phyloP scores from a whole-genome alignment of 345 rosid species.

The Citrus unshiu region DNA sequence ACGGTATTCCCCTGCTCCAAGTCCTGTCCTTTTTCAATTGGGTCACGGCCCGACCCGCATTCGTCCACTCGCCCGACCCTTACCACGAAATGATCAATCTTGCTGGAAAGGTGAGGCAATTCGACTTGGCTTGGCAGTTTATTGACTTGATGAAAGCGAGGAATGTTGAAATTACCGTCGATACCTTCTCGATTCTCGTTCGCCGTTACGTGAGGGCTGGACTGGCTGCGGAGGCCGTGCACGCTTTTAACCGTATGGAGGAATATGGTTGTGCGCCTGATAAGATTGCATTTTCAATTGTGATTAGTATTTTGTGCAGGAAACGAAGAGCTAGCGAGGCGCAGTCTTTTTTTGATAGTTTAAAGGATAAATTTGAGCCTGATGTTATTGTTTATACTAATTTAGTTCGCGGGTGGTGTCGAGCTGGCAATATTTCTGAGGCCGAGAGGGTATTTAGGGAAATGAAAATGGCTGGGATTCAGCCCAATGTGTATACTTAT shows the following conservation, averaged over 20 bases:
- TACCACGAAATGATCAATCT: slow-evolving; percentile 87
- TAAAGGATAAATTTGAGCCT: slow-evolving; percentile 58
- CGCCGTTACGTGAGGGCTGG: slow-evolving; percentile 92
- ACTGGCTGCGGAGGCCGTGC: slow-evolving; percentile 81
- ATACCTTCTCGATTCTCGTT: slow-evolving; percentile 64
- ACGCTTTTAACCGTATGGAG: slow-evolving; percentile 89
- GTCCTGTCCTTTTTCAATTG: slow-evolving; percentile 83
- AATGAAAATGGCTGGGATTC: slow-evolving; percentile 66
- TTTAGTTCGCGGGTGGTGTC: slow-evolving; percentile 83
- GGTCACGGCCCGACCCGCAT: slow-evolving; percentile 44
- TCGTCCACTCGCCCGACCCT: slow-evolving; percentile 44
- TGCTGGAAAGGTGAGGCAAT: slow-evolving; percentile 72
- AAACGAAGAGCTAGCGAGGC: slow-evolving; percentile 83
- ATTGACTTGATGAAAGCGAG: slow-evolving; percentile 70
- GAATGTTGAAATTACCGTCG: slow-evolving; percentile 43
- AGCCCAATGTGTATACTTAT: slow-evolving; percentile 84
- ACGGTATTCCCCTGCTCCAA: slow-evolving; percentile 73
- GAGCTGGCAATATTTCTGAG: slow-evolving; percentile 59
- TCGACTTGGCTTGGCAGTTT: slow-evolving; percentile 75
- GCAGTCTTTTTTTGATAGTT: slow-evolving; percentile 65
- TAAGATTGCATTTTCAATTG: slow-evolving; percentile 64
- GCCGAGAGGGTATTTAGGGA: slow-evolving; percentile 78
- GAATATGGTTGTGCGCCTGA: slow-evolving; percentile 80
- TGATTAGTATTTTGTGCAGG: slow-evolving; percentile 59
- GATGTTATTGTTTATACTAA: slow-evolving; percentile 80